A percentile compares a stretch with the other conserved stretches of the same genome.
These are phyloP conservation scores for Senna tora DNA, from an alignment of 306 rosid genomes.

Conservation along the genomic window DNA sequence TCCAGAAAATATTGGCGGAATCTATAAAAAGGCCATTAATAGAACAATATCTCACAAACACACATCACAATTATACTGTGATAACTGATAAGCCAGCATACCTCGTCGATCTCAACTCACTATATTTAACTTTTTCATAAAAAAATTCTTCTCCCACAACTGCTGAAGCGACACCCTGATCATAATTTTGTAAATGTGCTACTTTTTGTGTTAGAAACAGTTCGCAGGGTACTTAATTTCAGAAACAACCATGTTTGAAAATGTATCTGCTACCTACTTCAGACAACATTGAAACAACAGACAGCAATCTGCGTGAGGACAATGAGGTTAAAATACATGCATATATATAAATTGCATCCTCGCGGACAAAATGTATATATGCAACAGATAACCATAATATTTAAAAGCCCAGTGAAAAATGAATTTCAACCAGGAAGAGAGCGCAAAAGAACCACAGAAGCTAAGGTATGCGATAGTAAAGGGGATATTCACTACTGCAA, in stretches of 20 bases:
- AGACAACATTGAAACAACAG: not conserved
- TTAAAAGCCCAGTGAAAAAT: not conserved
- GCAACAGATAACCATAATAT: not conserved
- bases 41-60: not conserved
- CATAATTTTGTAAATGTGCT: not conserved
- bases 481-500: slow-evolving; percentile 6
- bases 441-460: not conserved
- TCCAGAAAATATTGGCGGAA: not conserved
- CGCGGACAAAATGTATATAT: not conserved
- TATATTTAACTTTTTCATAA: too few relatives aligned
- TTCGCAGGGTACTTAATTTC: too few relatives aligned
- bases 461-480: not conserved
- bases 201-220: not conserved
- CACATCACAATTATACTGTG: not conserved
- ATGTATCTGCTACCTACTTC: not conserved
- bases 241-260: too few relatives aligned
- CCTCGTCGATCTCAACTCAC: not conserved
- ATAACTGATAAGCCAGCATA: too few relatives aligned
- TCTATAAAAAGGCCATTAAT: too few relatives aligned
- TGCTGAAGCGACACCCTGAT: not conserved
- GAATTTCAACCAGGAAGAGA: not conserved
- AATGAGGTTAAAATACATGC: not conserved
- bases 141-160: too few relatives aligned
- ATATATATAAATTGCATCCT: not conserved
- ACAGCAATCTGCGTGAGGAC: not conserved